Evolutionary conservation across 257 asterid genomes (phyloP).

Genomic region (Petrea volubilis): DNA sequence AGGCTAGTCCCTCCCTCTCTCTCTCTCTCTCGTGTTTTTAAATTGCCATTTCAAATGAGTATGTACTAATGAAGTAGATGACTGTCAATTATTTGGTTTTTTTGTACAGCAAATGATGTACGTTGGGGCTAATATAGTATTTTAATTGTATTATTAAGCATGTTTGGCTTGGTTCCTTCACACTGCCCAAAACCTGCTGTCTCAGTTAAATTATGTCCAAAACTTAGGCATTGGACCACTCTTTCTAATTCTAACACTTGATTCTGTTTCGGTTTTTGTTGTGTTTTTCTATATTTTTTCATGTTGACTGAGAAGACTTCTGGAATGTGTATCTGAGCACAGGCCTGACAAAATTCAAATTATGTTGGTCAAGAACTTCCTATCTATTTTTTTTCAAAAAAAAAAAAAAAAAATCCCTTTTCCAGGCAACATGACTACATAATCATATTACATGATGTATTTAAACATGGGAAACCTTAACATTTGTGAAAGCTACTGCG

Average conservation of each 20-base stretch:
- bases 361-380: neutral
- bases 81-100: neutral
- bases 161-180: conserved; percentile 8
- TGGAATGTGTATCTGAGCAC: conserved; percentile 19
- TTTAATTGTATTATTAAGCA: conserved; percentile 1
- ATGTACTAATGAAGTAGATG: neutral
- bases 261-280: conserved; percentile 18
- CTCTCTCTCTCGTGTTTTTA: neutral
- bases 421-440: no score
- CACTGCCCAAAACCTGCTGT: conserved; percentile 27
- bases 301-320: conserved; percentile 5
- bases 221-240: conserved; percentile 30
- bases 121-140: conserved; percentile 4
- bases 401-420: no score
- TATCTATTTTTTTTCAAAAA: no score
- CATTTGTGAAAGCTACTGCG: neutral
- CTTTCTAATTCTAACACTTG: conserved; percentile 9
- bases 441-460: neutral
- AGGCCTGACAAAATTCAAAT: conserved; percentile 15
- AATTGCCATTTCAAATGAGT: neutral
- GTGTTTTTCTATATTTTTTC: neutral
- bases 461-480: neutral
- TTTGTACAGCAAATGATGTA: conserved; percentile 5
- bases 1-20: conserved; percentile 23
- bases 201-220: conserved; percentile 6